Conservation (phyloP, 495 filamentous ascomycete species). For the Acidomyces sp. region DNA sequence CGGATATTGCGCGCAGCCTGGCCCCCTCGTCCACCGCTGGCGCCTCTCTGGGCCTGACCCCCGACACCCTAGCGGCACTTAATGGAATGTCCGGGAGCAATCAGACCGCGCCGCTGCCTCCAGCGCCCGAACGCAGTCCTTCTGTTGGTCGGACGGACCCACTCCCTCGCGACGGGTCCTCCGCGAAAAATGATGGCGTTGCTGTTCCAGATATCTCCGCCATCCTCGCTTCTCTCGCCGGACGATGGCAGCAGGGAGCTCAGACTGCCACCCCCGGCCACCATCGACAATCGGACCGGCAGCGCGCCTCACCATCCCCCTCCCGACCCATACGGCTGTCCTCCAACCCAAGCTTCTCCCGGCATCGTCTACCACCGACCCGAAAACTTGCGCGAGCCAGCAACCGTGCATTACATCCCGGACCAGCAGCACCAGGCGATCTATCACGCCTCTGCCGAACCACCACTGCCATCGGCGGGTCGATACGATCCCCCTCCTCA, state of each 20-base stretch:
- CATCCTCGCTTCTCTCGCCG: conserved; percentile 7
- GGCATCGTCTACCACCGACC: no score
- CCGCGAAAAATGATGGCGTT: no score
- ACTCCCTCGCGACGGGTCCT: neutral
- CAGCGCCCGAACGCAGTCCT: conserved; percentile 8
- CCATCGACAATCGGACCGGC: neutral
- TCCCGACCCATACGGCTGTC: neutral
- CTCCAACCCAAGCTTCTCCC: no score
- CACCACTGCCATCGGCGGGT: conserved; percentile 1
- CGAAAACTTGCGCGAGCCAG: no score
- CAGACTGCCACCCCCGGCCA: neutral
- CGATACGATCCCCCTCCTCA: neutral
- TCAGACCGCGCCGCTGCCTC: neutral
- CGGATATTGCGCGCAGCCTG: conserved; percentile 11
- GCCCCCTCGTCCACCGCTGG: neutral
- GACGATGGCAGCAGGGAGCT: conserved; percentile 1
- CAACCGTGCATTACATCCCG: no score
- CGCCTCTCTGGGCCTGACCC: neutral
- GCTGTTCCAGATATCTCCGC: conserved; percentile 8
- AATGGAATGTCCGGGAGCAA: conserved; percentile 3
- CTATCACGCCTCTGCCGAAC: conserved; percentile 1
- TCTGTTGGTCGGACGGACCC: conserved; percentile 5
- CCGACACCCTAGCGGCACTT: conserved; percentile 11
- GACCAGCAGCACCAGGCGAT: no score
- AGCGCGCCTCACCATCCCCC: neutral